These are phyloP conservation scores for Podaxis carcinomalis DNA, from an alignment of 768 basidiomycete species.

Conservation along the genomic window DNA sequence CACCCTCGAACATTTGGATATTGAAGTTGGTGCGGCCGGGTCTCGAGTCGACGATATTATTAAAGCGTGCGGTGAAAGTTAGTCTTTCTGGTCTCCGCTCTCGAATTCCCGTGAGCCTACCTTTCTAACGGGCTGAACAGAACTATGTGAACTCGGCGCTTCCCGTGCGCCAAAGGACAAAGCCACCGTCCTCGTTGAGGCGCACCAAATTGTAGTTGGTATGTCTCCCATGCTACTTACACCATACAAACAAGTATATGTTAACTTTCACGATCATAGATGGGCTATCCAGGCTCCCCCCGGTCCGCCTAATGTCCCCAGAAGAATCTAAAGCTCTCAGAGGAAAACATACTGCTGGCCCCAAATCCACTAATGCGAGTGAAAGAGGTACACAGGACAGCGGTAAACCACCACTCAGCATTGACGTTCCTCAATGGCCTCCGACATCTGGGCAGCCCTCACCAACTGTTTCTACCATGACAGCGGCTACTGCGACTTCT, in stretches of 20 bases:
- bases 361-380: background rate
- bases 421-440: background rate
- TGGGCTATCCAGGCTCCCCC: conserved; percentile 70
- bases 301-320: conserved; percentile 69
- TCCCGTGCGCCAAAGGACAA: conserved; percentile 70
- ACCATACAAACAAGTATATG: conserved; percentile 17
- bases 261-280: conserved; percentile 37
- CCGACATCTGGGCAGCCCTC: background rate
- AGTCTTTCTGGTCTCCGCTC: conserved; percentile 19
- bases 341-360: conserved; percentile 15
- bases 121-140: conserved; percentile 13
- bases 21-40: conserved; percentile 61
- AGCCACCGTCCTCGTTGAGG: conserved; percentile 71
- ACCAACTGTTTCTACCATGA: background rate
- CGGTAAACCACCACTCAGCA: background rate
- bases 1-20: conserved; percentile 82
- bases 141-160: conserved; percentile 34
- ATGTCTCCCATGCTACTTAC: conserved; percentile 18
- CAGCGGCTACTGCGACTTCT: background rate
- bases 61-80: conserved; percentile 73
- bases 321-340: conserved; percentile 18
- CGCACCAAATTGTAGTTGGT: conserved; percentile 88
- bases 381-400: background rate
- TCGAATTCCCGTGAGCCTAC: background rate
- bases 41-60: conserved; percentile 60